phyloP scores from a whole-genome alignment of 441 rosid species.

The Kokia cookei region DNA sequence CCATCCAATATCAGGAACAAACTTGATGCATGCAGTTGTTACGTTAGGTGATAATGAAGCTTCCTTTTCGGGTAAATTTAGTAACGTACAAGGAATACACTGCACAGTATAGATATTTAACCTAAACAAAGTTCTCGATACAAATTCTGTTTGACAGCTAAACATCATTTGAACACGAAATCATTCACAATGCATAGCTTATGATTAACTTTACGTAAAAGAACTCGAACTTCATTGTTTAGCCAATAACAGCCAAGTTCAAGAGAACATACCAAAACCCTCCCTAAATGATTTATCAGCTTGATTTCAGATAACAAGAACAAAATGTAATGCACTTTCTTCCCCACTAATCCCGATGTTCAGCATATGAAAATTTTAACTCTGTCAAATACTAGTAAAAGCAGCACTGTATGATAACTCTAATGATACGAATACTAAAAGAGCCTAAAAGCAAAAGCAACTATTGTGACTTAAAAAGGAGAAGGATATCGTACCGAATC shows the following conservation, averaged over 20 bases:
- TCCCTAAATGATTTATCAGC: too few relatives aligned
- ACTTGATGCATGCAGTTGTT: neutral
- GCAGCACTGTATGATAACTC: neutral
- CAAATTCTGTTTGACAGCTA: neutral
- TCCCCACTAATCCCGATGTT: too few relatives aligned
- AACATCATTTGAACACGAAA: neutral
- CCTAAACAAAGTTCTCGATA: neutral
- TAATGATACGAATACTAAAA: neutral
- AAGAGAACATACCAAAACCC: too few relatives aligned
- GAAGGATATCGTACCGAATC: neutral
- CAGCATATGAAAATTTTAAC: too few relatives aligned
- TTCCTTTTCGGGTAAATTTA: neutral
- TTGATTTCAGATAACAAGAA: too few relatives aligned
- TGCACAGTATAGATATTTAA: neutral
- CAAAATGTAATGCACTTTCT: too few relatives aligned
- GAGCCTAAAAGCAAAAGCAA: too few relatives aligned
- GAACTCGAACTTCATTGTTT: too few relatives aligned
- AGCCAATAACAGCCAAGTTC: too few relatives aligned
- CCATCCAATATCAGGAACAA: neutral
- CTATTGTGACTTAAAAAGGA: neutral
- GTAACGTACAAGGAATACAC: neutral
- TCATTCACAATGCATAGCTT: too few relatives aligned
- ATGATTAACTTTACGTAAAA: too few relatives aligned
- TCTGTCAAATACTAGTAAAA: neutral
- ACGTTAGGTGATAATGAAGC: neutral